A percentile compares a stretch with the other conserved stretches of the same genome.
Conservation (phyloP, 2,329 filamentous ascomycete species). For the Cytospora paraplurivora region DNA sequence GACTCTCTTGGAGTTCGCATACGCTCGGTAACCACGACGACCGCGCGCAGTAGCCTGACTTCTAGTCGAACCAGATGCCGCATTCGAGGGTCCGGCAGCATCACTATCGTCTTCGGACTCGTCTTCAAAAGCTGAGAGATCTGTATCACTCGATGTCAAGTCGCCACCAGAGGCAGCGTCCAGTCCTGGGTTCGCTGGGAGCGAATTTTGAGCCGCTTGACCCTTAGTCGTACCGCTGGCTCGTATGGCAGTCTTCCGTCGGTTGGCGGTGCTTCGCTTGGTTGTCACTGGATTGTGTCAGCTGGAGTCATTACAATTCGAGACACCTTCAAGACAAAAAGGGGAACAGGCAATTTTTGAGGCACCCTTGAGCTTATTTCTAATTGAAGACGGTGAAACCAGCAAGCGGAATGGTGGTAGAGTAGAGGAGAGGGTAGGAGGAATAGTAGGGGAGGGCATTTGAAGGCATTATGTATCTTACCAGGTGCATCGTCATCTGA, state of each 20-base stretch:
- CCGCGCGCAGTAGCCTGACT: conserved; percentile 23
- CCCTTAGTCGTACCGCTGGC: background rate
- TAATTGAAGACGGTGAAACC: background rate
- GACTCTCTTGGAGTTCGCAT: conserved; percentile 34
- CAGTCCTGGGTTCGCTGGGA: background rate
- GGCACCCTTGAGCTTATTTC: too few species aligned
- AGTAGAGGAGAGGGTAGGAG: background rate
- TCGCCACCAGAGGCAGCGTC: conserved; percentile 16
- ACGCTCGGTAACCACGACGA: conserved; percentile 41
- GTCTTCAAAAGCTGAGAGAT: conserved; percentile 12
- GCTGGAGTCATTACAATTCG: too few species aligned
- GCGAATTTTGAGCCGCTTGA: background rate
- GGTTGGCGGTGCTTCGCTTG: conserved; percentile 1
- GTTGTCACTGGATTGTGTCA: background rate
- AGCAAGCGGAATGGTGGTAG: background rate
- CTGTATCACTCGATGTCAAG: conserved; percentile 1
- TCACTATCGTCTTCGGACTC: conserved; percentile 37
- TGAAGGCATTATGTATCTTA: conserved; percentile 7
- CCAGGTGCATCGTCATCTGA: conserved; percentile 21
- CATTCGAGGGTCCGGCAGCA: conserved; percentile 35
- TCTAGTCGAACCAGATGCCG: conserved; percentile 21
- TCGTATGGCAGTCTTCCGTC: background rate
- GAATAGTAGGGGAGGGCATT: background rate
- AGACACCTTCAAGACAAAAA: too few species aligned
- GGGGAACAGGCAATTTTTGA: background rate